Percentiles rank a stretch among this genome's conserved stretches.
phyloP scores from a whole-genome alignment of 345 rosid species.

The Linum lewisii region DNA sequence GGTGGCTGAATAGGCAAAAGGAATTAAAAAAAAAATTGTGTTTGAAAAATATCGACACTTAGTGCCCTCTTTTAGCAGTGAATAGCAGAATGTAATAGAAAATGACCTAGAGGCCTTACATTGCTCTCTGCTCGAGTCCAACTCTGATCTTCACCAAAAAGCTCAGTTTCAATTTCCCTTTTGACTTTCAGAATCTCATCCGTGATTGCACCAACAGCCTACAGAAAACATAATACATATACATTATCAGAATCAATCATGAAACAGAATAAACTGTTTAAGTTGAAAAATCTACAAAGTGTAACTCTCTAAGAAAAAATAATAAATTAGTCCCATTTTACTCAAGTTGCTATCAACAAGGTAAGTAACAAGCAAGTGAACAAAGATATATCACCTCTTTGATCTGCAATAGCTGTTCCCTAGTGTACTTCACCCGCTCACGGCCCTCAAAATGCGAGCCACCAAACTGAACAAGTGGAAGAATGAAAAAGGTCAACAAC shows the following conservation, averaged over 20 bases:
- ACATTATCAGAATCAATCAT: background rate
- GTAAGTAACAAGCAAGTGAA: background rate
- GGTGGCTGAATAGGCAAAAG: constrained; percentile 28
- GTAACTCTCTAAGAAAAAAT: too few species aligned
- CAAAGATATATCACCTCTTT: constrained; percentile 37
- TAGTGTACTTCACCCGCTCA: constrained; percentile 49
- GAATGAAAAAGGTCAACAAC: constrained; percentile 2
- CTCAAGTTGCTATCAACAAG: background rate
- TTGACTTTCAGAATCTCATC: constrained; percentile 60
- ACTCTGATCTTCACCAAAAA: constrained; percentile 67
- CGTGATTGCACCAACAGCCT: constrained; percentile 37
- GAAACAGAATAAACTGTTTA: background rate
- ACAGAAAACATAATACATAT: background rate
- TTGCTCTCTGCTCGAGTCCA: constrained; percentile 56
- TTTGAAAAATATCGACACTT: background rate
- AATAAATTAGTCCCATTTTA: too few species aligned
- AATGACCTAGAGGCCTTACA: constrained; percentile 27
- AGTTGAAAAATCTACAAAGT: too few species aligned
- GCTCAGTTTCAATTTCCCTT: constrained; percentile 56
- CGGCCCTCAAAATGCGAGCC: constrained; percentile 50
- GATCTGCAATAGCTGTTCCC: constrained; percentile 66
- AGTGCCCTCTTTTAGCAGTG: background rate
- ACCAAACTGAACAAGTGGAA: constrained; percentile 41
- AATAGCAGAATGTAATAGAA: background rate
- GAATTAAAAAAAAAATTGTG: background rate